These are phyloP conservation scores for Rhizoctonia solani DNA, from an alignment of 1,284 basidiomycete genomes.

Conservation along the genomic window DNA sequence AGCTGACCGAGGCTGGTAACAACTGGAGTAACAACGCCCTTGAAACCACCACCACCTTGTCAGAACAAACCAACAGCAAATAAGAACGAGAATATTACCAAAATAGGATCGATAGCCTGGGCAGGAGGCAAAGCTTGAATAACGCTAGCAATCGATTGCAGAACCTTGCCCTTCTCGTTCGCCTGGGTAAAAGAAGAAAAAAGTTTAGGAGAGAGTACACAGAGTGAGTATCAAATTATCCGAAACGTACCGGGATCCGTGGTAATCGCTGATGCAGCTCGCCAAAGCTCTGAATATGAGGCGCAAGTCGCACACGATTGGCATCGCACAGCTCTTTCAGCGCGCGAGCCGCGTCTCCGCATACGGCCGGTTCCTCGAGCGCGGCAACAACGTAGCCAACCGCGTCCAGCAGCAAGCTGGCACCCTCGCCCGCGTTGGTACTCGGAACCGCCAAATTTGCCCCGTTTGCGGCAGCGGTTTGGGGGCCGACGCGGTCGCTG, in stretches of 20 bases:
- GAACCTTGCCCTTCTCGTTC: constrained; percentile 83
- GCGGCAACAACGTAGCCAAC: constrained; percentile 75
- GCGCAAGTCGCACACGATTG: constrained; percentile 76
- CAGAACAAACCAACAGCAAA: constrained; percentile 8
- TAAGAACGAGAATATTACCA: constrained; percentile 50
- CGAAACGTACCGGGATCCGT: constrained; percentile 65
- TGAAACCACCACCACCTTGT: constrained; percentile 74
- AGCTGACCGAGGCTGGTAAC: constrained; percentile 68
- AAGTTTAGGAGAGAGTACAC: constrained; percentile 9
- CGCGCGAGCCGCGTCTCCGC: constrained; percentile 74
- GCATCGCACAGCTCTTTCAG: constrained; percentile 85
- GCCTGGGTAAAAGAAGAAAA: constrained; percentile 54
- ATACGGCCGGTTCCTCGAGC: constrained; percentile 64
- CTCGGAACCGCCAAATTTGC: not conserved
- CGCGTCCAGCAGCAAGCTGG: constrained; percentile 58
- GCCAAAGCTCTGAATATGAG: constrained; percentile 81
- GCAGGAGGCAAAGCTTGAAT: constrained; percentile 80
- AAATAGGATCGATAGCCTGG: constrained; percentile 77
- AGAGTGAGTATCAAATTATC: not conserved
- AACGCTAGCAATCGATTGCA: constrained; percentile 88
- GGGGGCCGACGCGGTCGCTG: not conserved
- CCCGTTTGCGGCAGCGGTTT: not conserved
- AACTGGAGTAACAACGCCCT: too few relatives aligned
- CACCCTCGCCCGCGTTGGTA: constrained; percentile 45
- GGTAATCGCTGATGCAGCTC: constrained; percentile 76